A percentile compares a stretch with the other conserved stretches of the same genome.
Evolutionary conservation across 495 filamentous ascomycete species (phyloP).

Genomic region (Alectoria sarmentosa): DNA sequence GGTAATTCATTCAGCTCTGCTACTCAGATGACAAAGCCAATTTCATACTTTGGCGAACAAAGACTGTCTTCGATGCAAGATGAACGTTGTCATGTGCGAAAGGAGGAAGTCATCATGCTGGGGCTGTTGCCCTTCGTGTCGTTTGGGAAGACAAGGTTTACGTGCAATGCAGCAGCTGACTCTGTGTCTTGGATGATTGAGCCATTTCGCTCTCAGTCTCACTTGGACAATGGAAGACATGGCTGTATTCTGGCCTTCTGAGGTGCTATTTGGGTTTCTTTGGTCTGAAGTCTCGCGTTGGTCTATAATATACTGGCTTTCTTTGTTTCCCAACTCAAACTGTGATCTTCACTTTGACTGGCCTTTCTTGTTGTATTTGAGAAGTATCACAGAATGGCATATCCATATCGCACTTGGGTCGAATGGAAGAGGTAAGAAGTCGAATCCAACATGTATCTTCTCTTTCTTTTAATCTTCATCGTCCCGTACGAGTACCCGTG

Average conservation of each 20-base stretch:
- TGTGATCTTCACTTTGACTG: too few species aligned
- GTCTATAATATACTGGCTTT: too few species aligned
- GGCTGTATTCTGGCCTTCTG: background rate
- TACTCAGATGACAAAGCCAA: background rate
- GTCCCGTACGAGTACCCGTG: too few species aligned
- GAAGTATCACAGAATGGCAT: too few species aligned
- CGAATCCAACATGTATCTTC: too few species aligned
- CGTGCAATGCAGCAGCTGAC: background rate
- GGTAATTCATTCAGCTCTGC: background rate
- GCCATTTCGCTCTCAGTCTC: background rate
- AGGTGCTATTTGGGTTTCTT: background rate
- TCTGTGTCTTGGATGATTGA: background rate
- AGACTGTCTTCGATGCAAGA: background rate
- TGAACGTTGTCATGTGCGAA: background rate
- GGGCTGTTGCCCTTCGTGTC: too few species aligned
- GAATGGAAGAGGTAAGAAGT: too few species aligned
- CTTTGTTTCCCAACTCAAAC: too few species aligned
- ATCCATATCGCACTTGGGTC: too few species aligned
- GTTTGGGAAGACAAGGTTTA: background rate
- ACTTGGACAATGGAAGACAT: background rate
- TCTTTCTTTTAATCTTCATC: too few species aligned
- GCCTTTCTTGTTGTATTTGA: too few species aligned
- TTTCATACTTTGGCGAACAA: background rate
- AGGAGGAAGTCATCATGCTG: background rate
- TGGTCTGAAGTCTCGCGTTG: background rate